Evolutionary conservation across 2,329 filamentous ascomycete species (phyloP).

Genomic region (Colletotrichum liriopes): DNA sequence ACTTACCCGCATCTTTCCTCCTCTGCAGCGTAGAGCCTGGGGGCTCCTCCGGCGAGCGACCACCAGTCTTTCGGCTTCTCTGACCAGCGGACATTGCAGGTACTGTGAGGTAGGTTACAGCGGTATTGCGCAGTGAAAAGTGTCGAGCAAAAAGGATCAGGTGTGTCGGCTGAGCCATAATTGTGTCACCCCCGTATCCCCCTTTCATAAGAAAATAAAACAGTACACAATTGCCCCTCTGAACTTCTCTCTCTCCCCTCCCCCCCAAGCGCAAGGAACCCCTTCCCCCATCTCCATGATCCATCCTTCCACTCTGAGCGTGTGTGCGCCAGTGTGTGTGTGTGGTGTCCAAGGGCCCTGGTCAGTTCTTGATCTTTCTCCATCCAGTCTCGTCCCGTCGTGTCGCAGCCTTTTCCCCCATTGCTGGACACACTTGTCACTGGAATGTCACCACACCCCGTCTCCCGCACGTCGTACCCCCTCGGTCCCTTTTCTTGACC

Average conservation of each 20-base stretch:
- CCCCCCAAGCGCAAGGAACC: background rate
- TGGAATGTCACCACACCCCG: conserved; percentile 38
- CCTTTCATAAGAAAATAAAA: conserved; percentile 43
- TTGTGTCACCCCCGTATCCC: conserved; percentile 42
- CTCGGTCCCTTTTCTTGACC: conserved; percentile 4
- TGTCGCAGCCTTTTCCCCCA: conserved; percentile 29
- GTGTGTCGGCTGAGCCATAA: conserved; percentile 36
- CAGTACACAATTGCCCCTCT: conserved; percentile 36
- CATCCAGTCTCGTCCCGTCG: conserved; percentile 33
- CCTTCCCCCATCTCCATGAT: conserved; percentile 25
- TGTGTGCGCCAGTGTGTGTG: conserved; percentile 5
- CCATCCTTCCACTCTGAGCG: conserved; percentile 23
- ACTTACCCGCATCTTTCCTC: conserved; percentile 27
- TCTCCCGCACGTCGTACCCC: conserved; percentile 2
- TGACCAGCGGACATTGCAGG: background rate
- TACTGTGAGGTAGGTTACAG: background rate
- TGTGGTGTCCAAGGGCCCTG: conserved; percentile 27
- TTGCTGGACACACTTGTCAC: conserved; percentile 32
- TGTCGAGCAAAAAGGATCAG: conserved; percentile 12
- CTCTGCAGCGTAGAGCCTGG: conserved; percentile 19
- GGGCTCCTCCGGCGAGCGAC: background rate
- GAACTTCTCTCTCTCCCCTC: background rate
- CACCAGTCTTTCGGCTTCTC: too few relatives aligned
- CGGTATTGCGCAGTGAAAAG: background rate
- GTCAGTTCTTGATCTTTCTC: conserved; percentile 30